These are phyloP conservation scores for Salix dunnii DNA, from an alignment of 345 rosid species.

Conservation along the genomic window DNA sequence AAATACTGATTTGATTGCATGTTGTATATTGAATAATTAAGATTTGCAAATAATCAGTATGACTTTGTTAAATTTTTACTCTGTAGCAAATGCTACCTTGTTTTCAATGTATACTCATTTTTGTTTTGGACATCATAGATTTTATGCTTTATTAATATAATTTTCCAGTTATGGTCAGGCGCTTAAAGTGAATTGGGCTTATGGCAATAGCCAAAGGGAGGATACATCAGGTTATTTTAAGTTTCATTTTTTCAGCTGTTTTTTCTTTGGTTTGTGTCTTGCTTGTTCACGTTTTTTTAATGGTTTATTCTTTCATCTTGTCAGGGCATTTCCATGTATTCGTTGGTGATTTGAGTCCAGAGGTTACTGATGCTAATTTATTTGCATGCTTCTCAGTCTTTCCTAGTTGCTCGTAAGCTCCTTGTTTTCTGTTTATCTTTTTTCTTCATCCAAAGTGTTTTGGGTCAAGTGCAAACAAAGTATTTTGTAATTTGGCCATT, in stretches of 20 bases:
- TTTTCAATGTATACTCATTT: not conserved
- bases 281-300: not conserved
- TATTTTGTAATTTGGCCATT: not conserved
- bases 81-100: not conserved
- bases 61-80: not conserved
- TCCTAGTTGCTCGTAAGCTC: slow-evolving; percentile 88
- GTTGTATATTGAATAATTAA: not conserved
- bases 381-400: slow-evolving; percentile 89
- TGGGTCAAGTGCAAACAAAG: not conserved
- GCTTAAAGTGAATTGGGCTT: slow-evolving; percentile 99
- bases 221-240: slow-evolving; percentile 82
- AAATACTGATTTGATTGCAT: not conserved
- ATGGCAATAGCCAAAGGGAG: slow-evolving; percentile 95
- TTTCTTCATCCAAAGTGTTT: not conserved
- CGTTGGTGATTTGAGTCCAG: slow-evolving; percentile 98
- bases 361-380: slow-evolving; percentile 89
- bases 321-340: slow-evolving; percentile 89
- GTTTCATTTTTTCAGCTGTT: not conserved
- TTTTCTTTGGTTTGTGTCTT: not conserved
- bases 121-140: not conserved
- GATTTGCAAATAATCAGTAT: not conserved
- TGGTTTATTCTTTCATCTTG: slow-evolving; percentile 2
- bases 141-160: not conserved
- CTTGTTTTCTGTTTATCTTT: not conserved
- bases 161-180: slow-evolving; percentile 88